Evolutionary conservation across 2,329 filamentous ascomycete genomes (phyloP), one percentile per base, ranked within the genome.

Genomic region (Lasiodiplodia citricola): DNA sequence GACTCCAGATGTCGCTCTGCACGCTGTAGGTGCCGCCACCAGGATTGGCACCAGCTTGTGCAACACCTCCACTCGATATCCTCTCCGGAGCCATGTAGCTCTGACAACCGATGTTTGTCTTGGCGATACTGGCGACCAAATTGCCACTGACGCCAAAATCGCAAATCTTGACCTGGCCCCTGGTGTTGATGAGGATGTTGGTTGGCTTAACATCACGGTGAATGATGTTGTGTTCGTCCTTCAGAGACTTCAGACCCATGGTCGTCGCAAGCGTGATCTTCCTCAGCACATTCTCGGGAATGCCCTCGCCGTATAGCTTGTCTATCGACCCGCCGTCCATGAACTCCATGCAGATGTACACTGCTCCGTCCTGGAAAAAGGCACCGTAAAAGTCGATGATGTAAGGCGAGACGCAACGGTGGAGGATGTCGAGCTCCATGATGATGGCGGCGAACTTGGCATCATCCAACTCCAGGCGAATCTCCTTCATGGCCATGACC

Each of bases 401-500:
- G 80, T 95, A 97, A 0, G 96, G 95, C 2, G 94, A 97, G 3
- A 96, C 86, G 76, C 96, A 99, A 74, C 96, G 92, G 81, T 99
- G 96, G 2, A 99, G 85, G 71, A 99, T 95, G 75, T 99, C 93
- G 58, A 99, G 85, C 81, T 99, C 96, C 88, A 98, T 99, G 74
- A 98, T 91, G 76, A 99, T 99, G 47, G 95, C 94, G 7, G 93
- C 91, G 77, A 99, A 97, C 80, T 99, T 99, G 71, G 93, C 91
- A 79, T 99, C 96, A 76, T 99, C 96, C 66, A 99, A 85, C 80
- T 99, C 96, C 11, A 99, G 85, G 23, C 96, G 89, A 74, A 99
- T 96, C 81, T 99, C 96, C 80, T 99, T 99, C 96, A 99, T 99
- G 16, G 96, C 96, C 96, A 99, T 98, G 70, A 97, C 86, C 62